Conservation (phyloP, 2,329 filamentous ascomycete genomes). For the Tolypocladium amazonense region DNA sequence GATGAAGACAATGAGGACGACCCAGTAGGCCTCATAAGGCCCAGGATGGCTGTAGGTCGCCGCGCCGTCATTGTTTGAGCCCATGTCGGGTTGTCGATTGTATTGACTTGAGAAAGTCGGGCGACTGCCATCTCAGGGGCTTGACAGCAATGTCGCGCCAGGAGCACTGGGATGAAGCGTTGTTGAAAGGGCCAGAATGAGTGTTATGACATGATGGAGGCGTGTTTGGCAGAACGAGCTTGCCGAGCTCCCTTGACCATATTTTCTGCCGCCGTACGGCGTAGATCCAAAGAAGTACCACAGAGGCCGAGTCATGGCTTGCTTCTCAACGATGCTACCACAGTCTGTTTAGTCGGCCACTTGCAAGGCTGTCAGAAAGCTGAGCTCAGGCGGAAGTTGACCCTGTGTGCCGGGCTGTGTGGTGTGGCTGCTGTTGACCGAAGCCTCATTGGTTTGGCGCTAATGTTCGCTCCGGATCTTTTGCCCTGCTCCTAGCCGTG, state of each 20-base stretch:
- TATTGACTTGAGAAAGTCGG: background rate
- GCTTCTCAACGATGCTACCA: background rate
- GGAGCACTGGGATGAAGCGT: background rate
- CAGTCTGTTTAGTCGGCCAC: background rate
- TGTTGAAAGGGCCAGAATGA: background rate
- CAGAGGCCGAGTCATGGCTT: background rate
- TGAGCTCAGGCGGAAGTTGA: background rate
- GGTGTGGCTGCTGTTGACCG: background rate
- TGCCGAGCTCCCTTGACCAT: no score
- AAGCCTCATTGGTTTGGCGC: background rate
- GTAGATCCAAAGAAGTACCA: background rate
- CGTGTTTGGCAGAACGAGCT: no score
- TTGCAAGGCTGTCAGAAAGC: background rate
- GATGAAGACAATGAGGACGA: slow-evolving; percentile 11
- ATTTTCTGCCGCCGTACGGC: background rate
- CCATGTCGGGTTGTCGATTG: background rate
- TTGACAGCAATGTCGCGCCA: background rate
- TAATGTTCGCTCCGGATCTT: background rate
- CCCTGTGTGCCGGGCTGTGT: background rate
- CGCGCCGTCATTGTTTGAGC: background rate
- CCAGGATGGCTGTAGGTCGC: background rate
- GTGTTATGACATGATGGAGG: no score
- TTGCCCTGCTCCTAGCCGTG: background rate
- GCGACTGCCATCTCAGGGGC: background rate
- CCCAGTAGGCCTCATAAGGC: background rate